These are phyloP conservation scores for Quercus glauca DNA, from an alignment of 306 rosid species.

Conservation along the genomic window DNA sequence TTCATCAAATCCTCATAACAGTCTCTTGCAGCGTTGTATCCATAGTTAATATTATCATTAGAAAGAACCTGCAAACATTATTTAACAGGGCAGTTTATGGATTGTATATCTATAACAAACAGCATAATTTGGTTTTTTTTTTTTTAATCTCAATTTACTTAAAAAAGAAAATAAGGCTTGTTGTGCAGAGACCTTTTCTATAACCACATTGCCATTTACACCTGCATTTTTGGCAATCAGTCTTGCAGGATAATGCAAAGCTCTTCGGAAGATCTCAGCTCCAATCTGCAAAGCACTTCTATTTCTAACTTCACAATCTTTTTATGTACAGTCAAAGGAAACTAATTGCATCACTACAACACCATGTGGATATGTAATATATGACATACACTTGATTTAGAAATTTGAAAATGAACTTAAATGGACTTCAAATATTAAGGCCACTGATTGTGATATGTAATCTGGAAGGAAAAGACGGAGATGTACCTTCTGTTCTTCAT, in stretches of 20 bases:
- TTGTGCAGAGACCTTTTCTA: conserved; percentile 64
- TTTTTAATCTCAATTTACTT: conserved; percentile 6
- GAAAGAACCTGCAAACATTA: conserved; percentile 57
- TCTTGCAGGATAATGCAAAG: conserved; percentile 76
- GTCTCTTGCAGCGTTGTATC: conserved; percentile 82
- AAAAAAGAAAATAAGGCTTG: conserved; percentile 23
- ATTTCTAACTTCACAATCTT: conserved; percentile 2
- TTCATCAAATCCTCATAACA: conserved; percentile 79
- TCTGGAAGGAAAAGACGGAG: not conserved
- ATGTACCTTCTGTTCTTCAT: conserved; percentile 78
- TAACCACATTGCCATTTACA: conserved; percentile 74
- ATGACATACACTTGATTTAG: not conserved
- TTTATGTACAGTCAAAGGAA: conserved; percentile 8
- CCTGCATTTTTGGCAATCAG: conserved; percentile 93
- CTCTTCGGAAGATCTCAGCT: conserved; percentile 85
- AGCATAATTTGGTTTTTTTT: conserved; percentile 5
- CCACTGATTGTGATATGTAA: not conserved
- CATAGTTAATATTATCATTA: conserved; percentile 44
- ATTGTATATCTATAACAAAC: conserved; percentile 14
- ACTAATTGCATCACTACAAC: not conserved
- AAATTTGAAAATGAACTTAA: not conserved
- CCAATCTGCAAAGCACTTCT: conserved; percentile 57
- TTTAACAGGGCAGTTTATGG: conserved; percentile 14
- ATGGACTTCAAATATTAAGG: not conserved
- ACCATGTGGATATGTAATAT: not conserved